Evolutionary conservation across 164 flowering plant genomes (phyloP).

Genomic region (Akebia trifoliata): DNA sequence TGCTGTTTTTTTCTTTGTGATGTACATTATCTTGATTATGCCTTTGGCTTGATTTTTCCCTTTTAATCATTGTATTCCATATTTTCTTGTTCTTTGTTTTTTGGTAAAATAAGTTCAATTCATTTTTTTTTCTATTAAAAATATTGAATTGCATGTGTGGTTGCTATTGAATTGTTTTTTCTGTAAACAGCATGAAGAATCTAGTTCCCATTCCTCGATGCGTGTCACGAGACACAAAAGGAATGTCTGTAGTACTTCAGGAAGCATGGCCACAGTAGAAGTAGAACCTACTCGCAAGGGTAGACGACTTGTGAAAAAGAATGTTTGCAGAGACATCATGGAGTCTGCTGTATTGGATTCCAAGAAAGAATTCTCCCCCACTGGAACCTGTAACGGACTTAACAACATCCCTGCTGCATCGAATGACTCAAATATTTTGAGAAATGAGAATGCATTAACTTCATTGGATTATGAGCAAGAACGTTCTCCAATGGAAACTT

Average conservation of each 20-base stretch:
- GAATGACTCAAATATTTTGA: slow-evolving; percentile 14
- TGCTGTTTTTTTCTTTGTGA: too few relatives aligned
- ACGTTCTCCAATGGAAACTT: slow-evolving; percentile 3
- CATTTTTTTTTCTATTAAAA: neutral
- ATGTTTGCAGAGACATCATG: slow-evolving; percentile 14
- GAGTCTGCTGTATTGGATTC: slow-evolving; percentile 20
- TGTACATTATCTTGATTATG: too few relatives aligned
- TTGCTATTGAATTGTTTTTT: neutral
- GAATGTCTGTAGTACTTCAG: slow-evolving; percentile 14
- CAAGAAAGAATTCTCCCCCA: slow-evolving; percentile 22
- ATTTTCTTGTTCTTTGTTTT: neutral
- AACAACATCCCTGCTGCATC: slow-evolving; percentile 6
- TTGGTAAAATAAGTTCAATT: too few relatives aligned
- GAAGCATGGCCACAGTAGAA: slow-evolving; percentile 10
- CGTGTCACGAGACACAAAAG: slow-evolving; percentile 23
- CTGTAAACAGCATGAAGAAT: slow-evolving; percentile 21
- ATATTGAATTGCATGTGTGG: neutral
- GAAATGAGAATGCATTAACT: slow-evolving; percentile 8
- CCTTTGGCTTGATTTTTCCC: neutral
- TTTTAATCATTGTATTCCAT: neutral
- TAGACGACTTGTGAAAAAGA: slow-evolving; percentile 50
- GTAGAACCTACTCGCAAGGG: slow-evolving; percentile 35
- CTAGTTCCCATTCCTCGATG: slow-evolving; percentile 13
- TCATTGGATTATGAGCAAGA: slow-evolving; percentile 28
- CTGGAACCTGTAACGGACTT: slow-evolving; percentile 2